Evolutionary conservation across 768 basidiomycete genomes (phyloP), one percentile per base, ranked within the genome.

Genomic region (Boletus sp.): DNA sequence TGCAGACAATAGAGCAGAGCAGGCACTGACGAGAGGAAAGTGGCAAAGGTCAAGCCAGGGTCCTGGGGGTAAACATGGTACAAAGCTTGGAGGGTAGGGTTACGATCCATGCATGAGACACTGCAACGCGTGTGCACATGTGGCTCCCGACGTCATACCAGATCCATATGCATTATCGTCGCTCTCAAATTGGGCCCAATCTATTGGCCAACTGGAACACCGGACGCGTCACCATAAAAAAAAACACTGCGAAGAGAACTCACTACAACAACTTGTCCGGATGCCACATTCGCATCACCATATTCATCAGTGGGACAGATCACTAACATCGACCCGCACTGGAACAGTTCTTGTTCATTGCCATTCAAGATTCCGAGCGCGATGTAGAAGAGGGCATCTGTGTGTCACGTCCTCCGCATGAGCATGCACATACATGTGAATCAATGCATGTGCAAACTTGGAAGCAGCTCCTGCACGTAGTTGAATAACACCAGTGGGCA

Each of bases 261-360:
- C 24, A 24, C 80, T 91, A 90, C 35, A 98, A 77, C 2, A 99
- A 76, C 69, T 86, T 90, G 69, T 96, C 94, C 0, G 92, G 86
- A 59, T 94, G 86, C 92, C 95, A 98, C 83, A 95, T 87, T 55
- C 94, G 79, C 11, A 91, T 93, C 1, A 96, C 94, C 59, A 97
- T 75, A 64, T 88, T 90, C 69, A 94, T 90, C 54, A 99, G 73
- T 5, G 90, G 85, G 8, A 93, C 89, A 98, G 1, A 97, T 83
- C 2, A 91, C 90, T 0, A 92, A 87, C 41, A 93, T 87, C 1
- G 90, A 92, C 61, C 90, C 85, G 68, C 91, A 93, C 0, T 80
- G 80, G 24, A 96, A 75, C 1, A 99, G 82, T 63, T 97, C 94
- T 42, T 79, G 78, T 69, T 96, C 92, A 70, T 91, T 92, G 56